These are phyloP conservation scores for Phalaenopsis equestris DNA, from an alignment of 106 monocot genomes.

Conservation along the genomic window DNA sequence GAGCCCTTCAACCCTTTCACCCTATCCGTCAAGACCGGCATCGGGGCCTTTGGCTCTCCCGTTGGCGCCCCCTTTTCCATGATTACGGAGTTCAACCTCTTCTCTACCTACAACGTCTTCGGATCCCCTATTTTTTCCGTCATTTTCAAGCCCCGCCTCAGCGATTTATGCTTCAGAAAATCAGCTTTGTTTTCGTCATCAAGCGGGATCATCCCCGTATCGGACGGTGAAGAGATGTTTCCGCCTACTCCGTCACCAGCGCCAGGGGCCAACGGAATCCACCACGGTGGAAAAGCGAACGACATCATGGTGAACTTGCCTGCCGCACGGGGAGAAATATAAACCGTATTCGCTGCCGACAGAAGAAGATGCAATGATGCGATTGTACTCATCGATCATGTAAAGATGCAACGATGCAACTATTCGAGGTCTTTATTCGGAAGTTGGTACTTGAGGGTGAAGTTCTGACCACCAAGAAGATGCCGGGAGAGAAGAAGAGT, in stretches of 20 bases:
- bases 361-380: no score
- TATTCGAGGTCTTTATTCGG: no score
- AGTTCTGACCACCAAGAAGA: no score
- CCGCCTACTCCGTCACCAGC: not conserved
- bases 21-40: constrained; percentile 59
- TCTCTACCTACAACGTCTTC: constrained; percentile 8
- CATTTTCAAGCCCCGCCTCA: constrained; percentile 64
- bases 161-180: constrained; percentile 67
- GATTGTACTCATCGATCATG: no score
- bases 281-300: constrained; percentile 16
- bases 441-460: no score
- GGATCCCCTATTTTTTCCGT: constrained; percentile 44
- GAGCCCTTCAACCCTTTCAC: constrained; percentile 49
- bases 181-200: constrained; percentile 4
- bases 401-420: no score
- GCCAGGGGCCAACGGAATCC: constrained; percentile 4
- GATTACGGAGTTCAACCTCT: constrained; percentile 72
- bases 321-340: constrained; percentile 11
- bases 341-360: no score
- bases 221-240: not conserved
- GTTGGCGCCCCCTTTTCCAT: constrained; percentile 55
- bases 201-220: not conserved
- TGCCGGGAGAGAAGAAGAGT: no score
- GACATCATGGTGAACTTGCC: constrained; percentile 17
- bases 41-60: constrained; percentile 69